Evolutionary conservation across 306 rosid genomes (phyloP), one percentile per base, ranked within the genome.

Genomic region (Parietaria judaica): DNA sequence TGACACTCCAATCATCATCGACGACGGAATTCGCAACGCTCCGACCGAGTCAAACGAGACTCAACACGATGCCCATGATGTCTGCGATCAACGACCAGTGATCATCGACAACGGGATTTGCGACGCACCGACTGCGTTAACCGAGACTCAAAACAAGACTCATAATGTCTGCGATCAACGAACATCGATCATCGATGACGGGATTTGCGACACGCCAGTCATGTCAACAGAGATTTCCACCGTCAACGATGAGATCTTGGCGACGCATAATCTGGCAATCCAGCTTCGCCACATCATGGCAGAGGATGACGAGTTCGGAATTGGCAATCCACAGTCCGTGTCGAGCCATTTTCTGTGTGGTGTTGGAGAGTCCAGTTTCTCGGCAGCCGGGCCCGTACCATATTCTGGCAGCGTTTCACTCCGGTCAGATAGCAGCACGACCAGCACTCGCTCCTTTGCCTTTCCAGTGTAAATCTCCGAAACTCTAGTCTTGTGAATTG

Each of bases 371-470:
- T 58, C 78, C 1, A 81, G 81, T 67, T 88, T 88, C 80, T 79
- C 95, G 3, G 79, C 82, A 5, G 63, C 67, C 3, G 95, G 88
- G 14, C 82, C 84, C 0, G 70, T 87, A 61, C 79, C 88, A 39
- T 83, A 84, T 73, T 92, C 97, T 0, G 99, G 95, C 50, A 94
- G 89, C 69, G 66, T 94, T 64, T 94, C 99, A 58, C 84, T 76
- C 56, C 85, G 99, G 58, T 94, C 99, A 0, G 99, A 94, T 39
- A 86, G 99, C 87, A 94, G 99, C 81, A 80, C 95, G 7, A 86
- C 95, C 6, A 94, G 99, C 94, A 82, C 95, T 0, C 94, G 95
- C 7, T 94, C 99, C 53, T 94, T 94, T 31, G 99, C 99, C 46
- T 94, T 94, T 69, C 99, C 99, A 0, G 41, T 86, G 99, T 88